Evolutionary conservation across 2,329 filamentous ascomycete species (phyloP).

Genomic region (Hypoxylon sp.): DNA sequence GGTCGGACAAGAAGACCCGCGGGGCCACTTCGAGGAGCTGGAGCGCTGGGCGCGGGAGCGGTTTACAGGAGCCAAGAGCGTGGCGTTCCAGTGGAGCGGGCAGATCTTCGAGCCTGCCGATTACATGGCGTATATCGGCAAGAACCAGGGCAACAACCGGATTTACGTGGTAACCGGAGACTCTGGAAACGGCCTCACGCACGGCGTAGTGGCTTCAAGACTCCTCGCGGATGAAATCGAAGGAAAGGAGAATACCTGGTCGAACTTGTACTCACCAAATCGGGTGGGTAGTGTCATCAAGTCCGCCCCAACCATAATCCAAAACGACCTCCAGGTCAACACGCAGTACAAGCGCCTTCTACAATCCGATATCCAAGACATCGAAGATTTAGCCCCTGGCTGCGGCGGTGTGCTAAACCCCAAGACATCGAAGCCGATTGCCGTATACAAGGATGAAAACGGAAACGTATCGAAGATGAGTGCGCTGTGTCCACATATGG

Average conservation of each 20-base stretch:
- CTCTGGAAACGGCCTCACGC: conserved; percentile 69
- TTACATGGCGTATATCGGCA: conserved; percentile 68
- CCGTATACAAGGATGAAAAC: conserved; percentile 68
- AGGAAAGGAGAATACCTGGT: conserved; percentile 63
- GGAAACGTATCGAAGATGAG: conserved; percentile 65
- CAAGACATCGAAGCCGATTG: conserved; percentile 61
- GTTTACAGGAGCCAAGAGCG: conserved; percentile 62
- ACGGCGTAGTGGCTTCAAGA: conserved; percentile 61
- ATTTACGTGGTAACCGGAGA: conserved; percentile 69
- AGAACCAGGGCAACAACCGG: conserved; percentile 64
- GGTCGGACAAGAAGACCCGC: conserved; percentile 65
- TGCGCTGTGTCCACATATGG: conserved; percentile 68
- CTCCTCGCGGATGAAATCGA: conserved; percentile 68
- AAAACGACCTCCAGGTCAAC: conserved; percentile 68
- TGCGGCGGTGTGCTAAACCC: conserved; percentile 66
- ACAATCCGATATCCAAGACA: conserved; percentile 61
- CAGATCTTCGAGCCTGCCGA: conserved; percentile 70
- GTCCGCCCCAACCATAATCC: conserved; percentile 60
- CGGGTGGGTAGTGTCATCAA: conserved; percentile 61
- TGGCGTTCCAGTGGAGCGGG: conserved; percentile 70
- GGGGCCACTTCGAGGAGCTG: conserved; percentile 63
- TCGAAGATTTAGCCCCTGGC: conserved; percentile 65
- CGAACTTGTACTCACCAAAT: conserved; percentile 63
- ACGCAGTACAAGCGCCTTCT: conserved; percentile 67
- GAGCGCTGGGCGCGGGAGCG: conserved; percentile 66